A percentile compares a stretch with the other conserved stretches of the same genome.
These are phyloP conservation scores for Daldinia eschscholtzii DNA, from an alignment of 2,329 filamentous ascomycete species.

Conservation along the genomic window DNA sequence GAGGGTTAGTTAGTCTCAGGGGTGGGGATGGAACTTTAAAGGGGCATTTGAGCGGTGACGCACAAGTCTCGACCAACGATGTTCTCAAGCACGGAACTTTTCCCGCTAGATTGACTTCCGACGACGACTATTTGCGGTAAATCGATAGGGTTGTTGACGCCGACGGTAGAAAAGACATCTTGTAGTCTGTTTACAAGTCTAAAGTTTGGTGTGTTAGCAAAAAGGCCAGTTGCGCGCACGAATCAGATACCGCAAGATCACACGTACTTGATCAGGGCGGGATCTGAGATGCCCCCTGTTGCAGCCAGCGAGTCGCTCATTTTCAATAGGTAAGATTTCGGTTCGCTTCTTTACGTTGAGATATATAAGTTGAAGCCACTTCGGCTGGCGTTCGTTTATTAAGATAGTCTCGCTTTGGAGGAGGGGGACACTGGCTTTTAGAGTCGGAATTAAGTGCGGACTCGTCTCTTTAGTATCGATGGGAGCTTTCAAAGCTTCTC, in stretches of 20 bases:
- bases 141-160: constrained; percentile 99
- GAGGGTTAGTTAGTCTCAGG: constrained; percentile 18
- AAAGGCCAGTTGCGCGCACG: constrained; percentile 34
- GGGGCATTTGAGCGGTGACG: constrained; percentile 56
- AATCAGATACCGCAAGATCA: constrained; percentile 42
- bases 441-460: constrained; percentile 14
- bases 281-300: constrained; percentile 73
- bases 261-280: constrained; percentile 73
- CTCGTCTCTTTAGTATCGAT: constrained; percentile 20
- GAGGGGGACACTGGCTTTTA: constrained; percentile 24
- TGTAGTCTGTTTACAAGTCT: constrained; percentile 98
- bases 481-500: constrained; percentile 14
- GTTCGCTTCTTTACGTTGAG: constrained; percentile 26
- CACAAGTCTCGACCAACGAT: constrained; percentile 99
- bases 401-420: constrained; percentile 16
- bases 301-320: constrained; percentile 55
- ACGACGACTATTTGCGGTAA: constrained; percentile 98
- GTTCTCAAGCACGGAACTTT: constrained; percentile 98
- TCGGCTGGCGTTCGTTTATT: constrained; percentile 28
- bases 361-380: constrained; percentile 32
- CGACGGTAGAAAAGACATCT: constrained; percentile 98
- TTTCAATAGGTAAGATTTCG: constrained; percentile 28
- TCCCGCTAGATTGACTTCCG: constrained; percentile 98
- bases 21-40: constrained; percentile 15
- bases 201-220: constrained; percentile 50